Percentiles rank a stretch among this genome's conserved stretches.
These are phyloP conservation scores for Ceratobasidium theobromae DNA, from an alignment of 1,284 basidiomycete genomes.

Conservation along the genomic window DNA sequence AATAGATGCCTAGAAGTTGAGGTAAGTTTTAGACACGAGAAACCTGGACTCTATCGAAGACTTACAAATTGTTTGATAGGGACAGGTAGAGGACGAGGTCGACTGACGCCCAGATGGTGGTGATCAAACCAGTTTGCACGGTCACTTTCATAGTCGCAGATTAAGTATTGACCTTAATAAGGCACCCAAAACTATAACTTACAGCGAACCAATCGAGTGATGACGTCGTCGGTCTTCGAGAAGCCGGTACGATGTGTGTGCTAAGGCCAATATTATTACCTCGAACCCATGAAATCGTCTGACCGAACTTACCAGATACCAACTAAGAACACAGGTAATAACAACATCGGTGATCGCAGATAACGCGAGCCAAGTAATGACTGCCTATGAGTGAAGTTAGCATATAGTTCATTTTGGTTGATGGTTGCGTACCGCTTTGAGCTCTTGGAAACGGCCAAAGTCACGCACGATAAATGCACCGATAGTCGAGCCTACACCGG, in stretches of 20 bases:
- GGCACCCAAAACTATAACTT: conserved; percentile 34
- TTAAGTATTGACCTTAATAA: background rate
- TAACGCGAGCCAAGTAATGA: conserved; percentile 40
- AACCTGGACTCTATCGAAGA: background rate
- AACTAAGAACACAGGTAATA: conserved; percentile 45
- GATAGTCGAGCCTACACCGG: conserved; percentile 44
- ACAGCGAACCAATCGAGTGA: conserved; percentile 51
- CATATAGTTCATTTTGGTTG: background rate
- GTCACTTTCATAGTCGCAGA: conserved; percentile 42
- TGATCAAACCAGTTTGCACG: conserved; percentile 47
- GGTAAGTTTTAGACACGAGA: background rate
- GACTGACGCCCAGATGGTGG: conserved; percentile 42
- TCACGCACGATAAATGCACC: conserved; percentile 43
- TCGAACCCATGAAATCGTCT: too few relatives aligned
- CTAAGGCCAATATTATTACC: conserved; percentile 38
- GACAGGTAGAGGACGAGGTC: conserved; percentile 45
- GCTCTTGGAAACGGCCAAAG: conserved; percentile 44
- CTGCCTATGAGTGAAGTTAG: background rate
- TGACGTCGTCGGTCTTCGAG: conserved; percentile 44
- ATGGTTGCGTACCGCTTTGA: conserved; percentile 40
- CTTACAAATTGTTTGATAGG: conserved; percentile 16
- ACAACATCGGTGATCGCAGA: conserved; percentile 44
- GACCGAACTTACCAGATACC: conserved; percentile 43
- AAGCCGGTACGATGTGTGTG: conserved; percentile 48
- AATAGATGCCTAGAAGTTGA: conserved; percentile 4